Base-by-base conservation (phyloP, 73 alveolate species). In the Paramecium tetraurelia region DNA sequence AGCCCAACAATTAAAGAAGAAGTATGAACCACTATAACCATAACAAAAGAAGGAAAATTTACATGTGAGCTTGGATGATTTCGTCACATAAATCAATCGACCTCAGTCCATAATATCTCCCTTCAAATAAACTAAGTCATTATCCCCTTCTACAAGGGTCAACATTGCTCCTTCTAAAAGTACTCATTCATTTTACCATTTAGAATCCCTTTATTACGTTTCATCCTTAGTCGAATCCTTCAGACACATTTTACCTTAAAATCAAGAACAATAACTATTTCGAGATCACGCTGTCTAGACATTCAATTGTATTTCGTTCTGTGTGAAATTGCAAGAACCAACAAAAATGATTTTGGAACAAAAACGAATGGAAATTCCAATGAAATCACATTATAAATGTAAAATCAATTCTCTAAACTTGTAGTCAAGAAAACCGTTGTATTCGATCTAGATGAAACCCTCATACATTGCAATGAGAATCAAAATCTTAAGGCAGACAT, bases 361-460 rank as follows among this genome's bases (percentile, higher is more conserved):
- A 48, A 80, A 46, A 46, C 20, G 38, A 41, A 35, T 80, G 20
- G 48, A 27, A 3, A 44, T 80, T 80, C 46, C 43, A 20, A 41
- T 31, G 43, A 80, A 41, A 80, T 0, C 84, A 27, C 11, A 63
- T 33, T 63, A 33, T 5, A 44, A 20, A 80, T 80, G 70, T 80
- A 80, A 16, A n/a, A n/a, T 16, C 4, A 1, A 31, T 3, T 43
- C 59, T 80, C 0, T 71, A 36, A 1, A 12, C 14, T 24, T 4
- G 6, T 70, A 88, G 93, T 71, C 29, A 93, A 92, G 58, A 95
- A 95, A 59, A 84, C 95, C 2, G 85, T 93, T 21, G 93, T 95
- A 7, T 97, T 97, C 89, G 99, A 97, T 93, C 85, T 97, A 92
- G 99, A 97, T 92, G 99, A 97, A 92, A 97, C 99, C 33, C 93